Evolutionary conservation across 108 stramenopile genomes (phyloP).

Genomic region (Halocafeteria seosinensis): DNA sequence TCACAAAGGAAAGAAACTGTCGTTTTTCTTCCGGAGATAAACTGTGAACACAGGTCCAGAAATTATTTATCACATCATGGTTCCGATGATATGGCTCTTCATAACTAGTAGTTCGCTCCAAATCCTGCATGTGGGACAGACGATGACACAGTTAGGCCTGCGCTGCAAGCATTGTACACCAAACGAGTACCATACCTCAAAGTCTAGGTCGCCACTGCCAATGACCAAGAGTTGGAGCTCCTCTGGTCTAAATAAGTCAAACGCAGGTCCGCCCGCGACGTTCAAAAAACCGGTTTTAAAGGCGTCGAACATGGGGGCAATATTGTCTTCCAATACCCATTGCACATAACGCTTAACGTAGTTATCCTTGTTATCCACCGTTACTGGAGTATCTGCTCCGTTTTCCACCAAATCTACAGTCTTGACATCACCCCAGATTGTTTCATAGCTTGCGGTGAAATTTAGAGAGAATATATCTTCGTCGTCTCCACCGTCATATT

Average conservation of each 20-base stretch:
- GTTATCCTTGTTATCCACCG: conserved; percentile 7
- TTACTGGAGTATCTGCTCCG: conserved; percentile 14
- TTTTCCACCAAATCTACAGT: conserved; percentile 15
- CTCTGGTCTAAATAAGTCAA: conserved; percentile 53
- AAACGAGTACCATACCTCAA: too few species aligned
- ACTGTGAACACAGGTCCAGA: conserved; percentile 54
- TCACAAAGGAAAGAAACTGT: conserved; percentile 21
- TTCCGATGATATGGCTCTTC: conserved; percentile 54
- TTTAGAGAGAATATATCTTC: background rate
- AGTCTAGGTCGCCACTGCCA: conserved; percentile 63
- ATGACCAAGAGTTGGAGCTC: conserved; percentile 69
- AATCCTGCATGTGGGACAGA: too few species aligned
- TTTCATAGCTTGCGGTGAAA: conserved; percentile 1
- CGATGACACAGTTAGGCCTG: too few species aligned
- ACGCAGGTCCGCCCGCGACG: conserved; percentile 20
- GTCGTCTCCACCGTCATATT: conserved; percentile 19
- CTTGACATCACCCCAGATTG: background rate
- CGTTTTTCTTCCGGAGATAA: conserved; percentile 10
- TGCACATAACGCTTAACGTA: conserved; percentile 25
- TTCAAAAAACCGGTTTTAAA: conserved; percentile 53
- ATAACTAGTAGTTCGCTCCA: conserved; percentile 50
- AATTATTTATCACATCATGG: conserved; percentile 37
- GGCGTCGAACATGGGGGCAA: conserved; percentile 47
- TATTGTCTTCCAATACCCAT: conserved; percentile 45
- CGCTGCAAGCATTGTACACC: too few species aligned